Evolutionary conservation across 1,139 yeast species (phyloP), one percentile per base, ranked within the genome.

Genomic region (Candida sp.): DNA sequence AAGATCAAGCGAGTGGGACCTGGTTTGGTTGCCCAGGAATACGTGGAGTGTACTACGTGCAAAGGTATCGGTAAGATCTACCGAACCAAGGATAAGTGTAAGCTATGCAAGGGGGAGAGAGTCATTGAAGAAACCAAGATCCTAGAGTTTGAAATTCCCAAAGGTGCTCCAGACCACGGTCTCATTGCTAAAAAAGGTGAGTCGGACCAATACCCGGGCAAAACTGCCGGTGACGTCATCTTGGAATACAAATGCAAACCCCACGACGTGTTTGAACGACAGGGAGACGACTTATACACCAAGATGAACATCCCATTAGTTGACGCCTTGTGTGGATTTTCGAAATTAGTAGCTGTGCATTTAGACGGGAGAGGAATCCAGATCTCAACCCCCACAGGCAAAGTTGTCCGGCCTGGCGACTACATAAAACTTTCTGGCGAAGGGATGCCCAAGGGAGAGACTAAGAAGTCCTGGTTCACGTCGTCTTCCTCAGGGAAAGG

Each of bases 301-400:
- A 73, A 78, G 30, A 71, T 85, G 49, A 76, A 73, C 17, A 80
- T 94, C 34, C 79, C 96, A 2, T 73, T 94, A 48, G 84, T 85
- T 5, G 98, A 94, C 59, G 86, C 98, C 0, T 74, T 94, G 37
- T 83, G 92, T 57, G 98, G 98, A 3, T 88, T 92, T 62, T 78
- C 88, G 11, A 77, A 83, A 53, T 77, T 82, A 8, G 75, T 92
- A 7, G 72, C 88, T n/a, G 81, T 81, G 56, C 96, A 91, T 60
- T 77, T 93, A 51, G 98, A 94, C 67, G 94, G 90, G 8, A 81
- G 98, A 54, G 84, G 86, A 27, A 69, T 93, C 27, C 77, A 78
- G 49, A 69, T 90, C 33, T 71, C 84, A 3, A 82, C 90, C 0
- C 90, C 91, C 4, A 77, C 80, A 9, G 96, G 94, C 0, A 88